Conservation (phyloP, 441 rosid species). For the Gossypium trilobum region DNA sequence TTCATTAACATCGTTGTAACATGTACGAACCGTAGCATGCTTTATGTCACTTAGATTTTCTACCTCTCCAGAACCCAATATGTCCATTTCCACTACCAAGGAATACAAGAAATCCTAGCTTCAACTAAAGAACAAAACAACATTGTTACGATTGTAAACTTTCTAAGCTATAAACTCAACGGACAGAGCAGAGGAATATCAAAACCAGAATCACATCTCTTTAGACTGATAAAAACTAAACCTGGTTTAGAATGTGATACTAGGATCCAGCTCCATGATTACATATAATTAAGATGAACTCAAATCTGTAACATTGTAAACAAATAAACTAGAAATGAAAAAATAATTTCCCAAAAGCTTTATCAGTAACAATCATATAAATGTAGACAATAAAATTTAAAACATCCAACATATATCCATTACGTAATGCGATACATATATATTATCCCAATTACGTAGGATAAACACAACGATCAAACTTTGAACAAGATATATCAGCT, state of each 20-base stretch:
- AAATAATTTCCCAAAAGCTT: background rate
- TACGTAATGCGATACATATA: too few relatives aligned
- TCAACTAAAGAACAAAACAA: constrained; percentile 2
- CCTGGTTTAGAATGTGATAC: background rate
- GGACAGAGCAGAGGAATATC: background rate
- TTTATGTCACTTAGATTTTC: constrained; percentile 31
- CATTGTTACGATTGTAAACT: background rate
- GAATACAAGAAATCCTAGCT: constrained; percentile 18
- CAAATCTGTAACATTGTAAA: background rate
- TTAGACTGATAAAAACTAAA: background rate
- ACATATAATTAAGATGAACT: background rate
- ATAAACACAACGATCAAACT: background rate
- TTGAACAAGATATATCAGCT: background rate
- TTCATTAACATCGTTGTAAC: constrained; percentile 27
- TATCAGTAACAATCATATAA: background rate
- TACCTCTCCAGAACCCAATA: constrained; percentile 25
- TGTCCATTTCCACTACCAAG: constrained; percentile 26
- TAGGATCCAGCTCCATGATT: background rate
- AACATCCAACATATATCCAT: background rate
- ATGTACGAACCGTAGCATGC: constrained; percentile 15
- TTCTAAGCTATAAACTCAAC: background rate
- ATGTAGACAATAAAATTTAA: background rate
- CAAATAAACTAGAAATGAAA: background rate
- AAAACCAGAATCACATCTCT: background rate
- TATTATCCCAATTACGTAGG: background rate